These are phyloP conservation scores for Phylloporus sp. DNA, from an alignment of 768 basidiomycete species.

Conservation along the genomic window DNA sequence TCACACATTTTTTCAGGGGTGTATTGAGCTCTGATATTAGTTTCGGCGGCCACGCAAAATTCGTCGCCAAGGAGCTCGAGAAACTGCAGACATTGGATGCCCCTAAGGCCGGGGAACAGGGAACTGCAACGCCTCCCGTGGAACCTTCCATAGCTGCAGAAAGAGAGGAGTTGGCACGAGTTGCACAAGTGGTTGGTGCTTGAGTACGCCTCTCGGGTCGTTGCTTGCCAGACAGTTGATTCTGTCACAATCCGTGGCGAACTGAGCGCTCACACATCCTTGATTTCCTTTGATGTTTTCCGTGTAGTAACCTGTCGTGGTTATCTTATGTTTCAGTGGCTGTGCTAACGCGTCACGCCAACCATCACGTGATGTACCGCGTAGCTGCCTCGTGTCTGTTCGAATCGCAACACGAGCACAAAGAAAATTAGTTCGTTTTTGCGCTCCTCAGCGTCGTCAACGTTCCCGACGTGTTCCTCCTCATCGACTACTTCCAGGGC, in stretches of 20 bases:
- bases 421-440: slow-evolving; percentile 24
- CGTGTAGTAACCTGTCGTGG: neutral
- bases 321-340: neutral
- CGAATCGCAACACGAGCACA: slow-evolving; percentile 19
- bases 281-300: neutral
- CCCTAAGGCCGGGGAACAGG: neutral
- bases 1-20: slow-evolving; percentile 39
- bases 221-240: too few species aligned
- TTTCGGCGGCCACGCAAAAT: slow-evolving; percentile 63
- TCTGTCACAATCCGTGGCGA: too few species aligned
- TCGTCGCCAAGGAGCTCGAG: slow-evolving; percentile 65
- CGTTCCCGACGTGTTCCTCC: slow-evolving; percentile 17
- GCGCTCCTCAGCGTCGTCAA: slow-evolving; percentile 12
- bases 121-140: neutral
- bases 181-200: slow-evolving; percentile 14
- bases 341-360: slow-evolving; percentile 13
- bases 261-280: too few species aligned
- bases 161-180: slow-evolving; percentile 21
- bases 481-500: slow-evolving; percentile 1
- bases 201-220: neutral
- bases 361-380: slow-evolving; percentile 35
- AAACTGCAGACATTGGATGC: slow-evolving; percentile 32
- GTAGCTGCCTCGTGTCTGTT: slow-evolving; percentile 35
- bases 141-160: slow-evolving; percentile 8
- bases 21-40: slow-evolving; percentile 58